Conservation (phyloP, 148 eudicot species). For the Amaranthus hypochondriacus region DNA sequence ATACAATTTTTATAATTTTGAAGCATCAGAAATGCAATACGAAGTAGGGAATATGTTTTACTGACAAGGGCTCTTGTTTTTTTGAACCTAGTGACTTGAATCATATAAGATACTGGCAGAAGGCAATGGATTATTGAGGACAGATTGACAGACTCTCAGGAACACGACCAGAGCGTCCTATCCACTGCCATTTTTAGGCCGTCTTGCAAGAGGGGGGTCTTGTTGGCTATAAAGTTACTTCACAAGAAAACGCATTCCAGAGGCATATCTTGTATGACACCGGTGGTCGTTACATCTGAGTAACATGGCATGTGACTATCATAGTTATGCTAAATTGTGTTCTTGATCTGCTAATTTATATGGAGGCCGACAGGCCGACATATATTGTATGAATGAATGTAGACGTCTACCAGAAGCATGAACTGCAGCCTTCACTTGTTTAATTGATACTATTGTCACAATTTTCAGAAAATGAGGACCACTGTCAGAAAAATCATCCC, state of each 20-base stretch:
- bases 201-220: neutral
- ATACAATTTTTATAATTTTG: neutral
- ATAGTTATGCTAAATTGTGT: neutral
- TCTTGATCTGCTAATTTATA: neutral
- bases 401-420: slow-evolving; percentile 6
- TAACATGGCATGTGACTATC: slow-evolving; percentile 7
- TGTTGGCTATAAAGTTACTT: neutral
- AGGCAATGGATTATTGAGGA: neutral
- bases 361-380: neutral
- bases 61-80: neutral
- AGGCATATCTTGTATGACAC: neutral
- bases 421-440: slow-evolving; percentile 9
- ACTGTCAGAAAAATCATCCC: neutral
- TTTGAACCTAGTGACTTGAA: neutral
- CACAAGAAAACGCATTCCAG: neutral
- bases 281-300: neutral
- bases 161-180: neutral
- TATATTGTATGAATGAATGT: neutral
- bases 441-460: neutral
- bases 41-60: neutral
- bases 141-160: no score
- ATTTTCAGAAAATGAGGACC: slow-evolving; percentile 1
- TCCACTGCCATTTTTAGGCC: neutral
- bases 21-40: neutral
- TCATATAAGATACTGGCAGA: neutral